Percentiles rank a stretch among this genome's conserved stretches.
Conservation (phyloP, 805 yeast species). For the Lipomyces yamadae region DNA sequence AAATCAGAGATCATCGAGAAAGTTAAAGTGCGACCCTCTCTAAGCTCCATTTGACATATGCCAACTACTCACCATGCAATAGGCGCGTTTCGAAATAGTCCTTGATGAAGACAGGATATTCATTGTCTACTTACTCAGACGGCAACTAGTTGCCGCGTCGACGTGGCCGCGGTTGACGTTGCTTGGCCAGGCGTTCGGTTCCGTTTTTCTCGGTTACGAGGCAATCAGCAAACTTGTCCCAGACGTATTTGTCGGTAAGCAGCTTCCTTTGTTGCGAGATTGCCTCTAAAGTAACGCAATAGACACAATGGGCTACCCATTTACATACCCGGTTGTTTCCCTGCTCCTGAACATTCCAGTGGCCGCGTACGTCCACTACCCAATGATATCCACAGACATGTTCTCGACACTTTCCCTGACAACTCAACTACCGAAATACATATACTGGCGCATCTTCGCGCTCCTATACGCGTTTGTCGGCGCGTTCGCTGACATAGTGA, state of each 20-base stretch:
- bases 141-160: slow-evolving; percentile 67
- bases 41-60: not conserved
- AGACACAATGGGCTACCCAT: slow-evolving; percentile 91
- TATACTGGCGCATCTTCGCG: slow-evolving; percentile 76
- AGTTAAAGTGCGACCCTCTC: slow-evolving; percentile 44
- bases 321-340: slow-evolving; percentile 70
- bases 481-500: slow-evolving; percentile 62
- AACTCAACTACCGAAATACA: slow-evolving; percentile 49
- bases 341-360: slow-evolving; percentile 71
- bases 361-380: slow-evolving; percentile 91
- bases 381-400: slow-evolving; percentile 90
- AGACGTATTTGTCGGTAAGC: slow-evolving; percentile 75
- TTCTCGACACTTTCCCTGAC: slow-evolving; percentile 57
- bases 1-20: slow-evolving; percentile 44
- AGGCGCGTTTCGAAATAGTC: slow-evolving; percentile 57
- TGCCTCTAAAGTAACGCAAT: not conserved
- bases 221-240: slow-evolving; percentile 73
- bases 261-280: not conserved
- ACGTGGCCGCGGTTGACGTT: slow-evolving; percentile 83
- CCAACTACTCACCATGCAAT: not conserved
- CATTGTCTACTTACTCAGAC: slow-evolving; percentile 61
- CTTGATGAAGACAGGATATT: slow-evolving; percentile 58
- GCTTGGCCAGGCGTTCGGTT: slow-evolving; percentile 85
- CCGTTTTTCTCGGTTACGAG: slow-evolving; percentile 67
- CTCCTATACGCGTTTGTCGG: slow-evolving; percentile 69